These are phyloP conservation scores for Voacanga thouarsii DNA, from an alignment of 257 asterid species.

Conservation along the genomic window DNA sequence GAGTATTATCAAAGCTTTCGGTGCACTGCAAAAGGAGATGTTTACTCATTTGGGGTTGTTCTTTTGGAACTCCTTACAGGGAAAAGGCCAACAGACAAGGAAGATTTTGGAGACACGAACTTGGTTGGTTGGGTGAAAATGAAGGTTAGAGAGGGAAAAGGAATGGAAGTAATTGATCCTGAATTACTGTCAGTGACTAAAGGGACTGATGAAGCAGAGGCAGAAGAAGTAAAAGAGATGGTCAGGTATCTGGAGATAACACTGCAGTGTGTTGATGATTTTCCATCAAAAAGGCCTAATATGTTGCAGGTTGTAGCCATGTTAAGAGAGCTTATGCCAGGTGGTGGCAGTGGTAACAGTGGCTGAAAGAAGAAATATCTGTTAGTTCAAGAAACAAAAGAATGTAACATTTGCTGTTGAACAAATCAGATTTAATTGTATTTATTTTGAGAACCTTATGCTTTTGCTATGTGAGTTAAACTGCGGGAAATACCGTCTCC, in stretches of 20 bases:
- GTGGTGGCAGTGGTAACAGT: conserved; percentile 44
- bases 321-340: conserved; percentile 71
- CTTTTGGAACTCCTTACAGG: conserved; percentile 81
- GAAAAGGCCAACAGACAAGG: conserved; percentile 90
- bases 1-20: conserved; percentile 95
- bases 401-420: conserved; percentile 18
- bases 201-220: conserved; percentile 64
- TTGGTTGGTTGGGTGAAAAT: conserved; percentile 92
- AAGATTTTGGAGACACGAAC: conserved; percentile 91
- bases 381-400: background rate
- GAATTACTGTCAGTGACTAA: conserved; percentile 43
- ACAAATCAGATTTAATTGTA: conserved; percentile 1
- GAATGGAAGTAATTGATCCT: conserved; percentile 76
- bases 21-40: conserved; percentile 94
- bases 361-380: conserved; percentile 30
- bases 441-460: background rate
- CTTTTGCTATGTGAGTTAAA: background rate
- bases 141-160: conserved; percentile 88
- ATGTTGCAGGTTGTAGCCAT: conserved; percentile 94
- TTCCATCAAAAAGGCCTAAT: conserved; percentile 84
- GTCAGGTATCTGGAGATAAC: conserved; percentile 75
- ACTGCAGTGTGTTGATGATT: conserved; percentile 85
- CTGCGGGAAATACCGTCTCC: background rate
- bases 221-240: conserved; percentile 81
- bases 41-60: conserved; percentile 81